Percentiles rank a stretch among this genome's conserved stretches.
Conservation (phyloP, 257 asterid genomes). For the Solanum chilense region DNA sequence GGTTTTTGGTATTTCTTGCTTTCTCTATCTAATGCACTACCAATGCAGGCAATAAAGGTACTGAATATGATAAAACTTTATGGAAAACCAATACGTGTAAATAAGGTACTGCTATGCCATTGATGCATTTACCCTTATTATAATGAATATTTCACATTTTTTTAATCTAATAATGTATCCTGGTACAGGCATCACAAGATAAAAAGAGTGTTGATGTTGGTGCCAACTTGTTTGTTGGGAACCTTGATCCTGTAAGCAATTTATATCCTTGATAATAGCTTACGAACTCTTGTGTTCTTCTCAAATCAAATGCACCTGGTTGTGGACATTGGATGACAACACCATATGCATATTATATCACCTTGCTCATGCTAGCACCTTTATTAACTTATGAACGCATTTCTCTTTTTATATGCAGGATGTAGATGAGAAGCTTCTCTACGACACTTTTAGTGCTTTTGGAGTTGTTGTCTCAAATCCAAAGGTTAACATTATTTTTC, state of each 20-base stretch:
- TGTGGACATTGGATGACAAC: not conserved
- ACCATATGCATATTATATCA: not conserved
- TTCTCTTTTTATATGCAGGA: conserved; percentile 49
- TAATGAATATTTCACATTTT: not conserved
- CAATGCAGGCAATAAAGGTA: conserved; percentile 80
- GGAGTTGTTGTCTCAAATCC: conserved; percentile 95
- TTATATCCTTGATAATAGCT: not conserved
- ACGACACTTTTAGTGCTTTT: conserved; percentile 89
- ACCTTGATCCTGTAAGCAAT: conserved; percentile 89
- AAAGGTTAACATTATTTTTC: conserved; percentile 40
- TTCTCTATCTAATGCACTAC: not conserved
- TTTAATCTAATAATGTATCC: not conserved
- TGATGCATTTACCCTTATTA: not conserved
- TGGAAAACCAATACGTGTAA: conserved; percentile 88
- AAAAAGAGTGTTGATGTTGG: conserved; percentile 95
- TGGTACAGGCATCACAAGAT: conserved; percentile 84
- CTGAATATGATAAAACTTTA: conserved; percentile 80
- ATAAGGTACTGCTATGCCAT: conserved; percentile 41
- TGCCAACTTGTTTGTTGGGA: conserved; percentile 93
- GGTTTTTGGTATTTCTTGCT: not conserved
- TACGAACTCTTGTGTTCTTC: not conserved
- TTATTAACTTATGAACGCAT: not conserved
- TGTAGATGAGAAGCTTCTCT: conserved; percentile 94
- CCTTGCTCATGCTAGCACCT: not conserved
- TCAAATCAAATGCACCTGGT: not conserved